Evolutionary conservation across 352 stramenopile species (phyloP).

Genomic region (Elongisporangium senticosum): DNA sequence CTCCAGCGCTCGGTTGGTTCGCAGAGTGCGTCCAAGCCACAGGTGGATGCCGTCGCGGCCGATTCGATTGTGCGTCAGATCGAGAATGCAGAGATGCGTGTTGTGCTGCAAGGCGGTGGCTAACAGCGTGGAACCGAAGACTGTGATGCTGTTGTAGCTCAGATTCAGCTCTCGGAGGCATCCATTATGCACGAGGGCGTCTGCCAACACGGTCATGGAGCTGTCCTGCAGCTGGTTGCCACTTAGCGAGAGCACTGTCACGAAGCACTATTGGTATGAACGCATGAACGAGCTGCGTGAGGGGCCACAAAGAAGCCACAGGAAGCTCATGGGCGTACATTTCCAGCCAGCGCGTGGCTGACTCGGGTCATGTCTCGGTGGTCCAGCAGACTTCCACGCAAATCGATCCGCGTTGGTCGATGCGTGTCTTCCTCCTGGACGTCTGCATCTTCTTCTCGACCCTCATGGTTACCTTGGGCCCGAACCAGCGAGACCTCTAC

Average conservation of each 20-base stretch:
- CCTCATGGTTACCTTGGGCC: constrained; percentile 5
- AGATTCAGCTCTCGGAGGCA: constrained; percentile 50
- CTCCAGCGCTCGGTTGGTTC: constrained; percentile 36
- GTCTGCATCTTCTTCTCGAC: constrained; percentile 5
- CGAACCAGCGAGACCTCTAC: constrained; percentile 15
- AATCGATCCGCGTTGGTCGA: constrained; percentile 21
- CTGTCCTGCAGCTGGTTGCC: constrained; percentile 62
- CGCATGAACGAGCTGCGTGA: neutral
- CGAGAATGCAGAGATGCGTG: constrained; percentile 28
- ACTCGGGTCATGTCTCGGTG: constrained; percentile 34
- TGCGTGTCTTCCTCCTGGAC: neutral
- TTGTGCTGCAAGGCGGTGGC: constrained; percentile 46
- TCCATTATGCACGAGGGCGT: constrained; percentile 45
- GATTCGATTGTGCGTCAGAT: constrained; percentile 71
- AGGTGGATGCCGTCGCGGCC: constrained; percentile 41
- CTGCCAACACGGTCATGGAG: constrained; percentile 40
- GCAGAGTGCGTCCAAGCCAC: constrained; percentile 60
- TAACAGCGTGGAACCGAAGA: constrained; percentile 44
- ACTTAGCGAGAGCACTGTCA: constrained; percentile 49
- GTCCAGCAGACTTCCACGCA: constrained; percentile 52
- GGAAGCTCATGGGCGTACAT: constrained; percentile 29
- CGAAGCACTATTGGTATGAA: constrained; percentile 32
- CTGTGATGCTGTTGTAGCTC: constrained; percentile 65
- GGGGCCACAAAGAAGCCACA: neutral
- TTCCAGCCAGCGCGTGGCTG: constrained; percentile 32